Evolutionary conservation across 345 rosid genomes (phyloP), one percentile per base, ranked within the genome.

Genomic region (Lepidium didymum): DNA sequence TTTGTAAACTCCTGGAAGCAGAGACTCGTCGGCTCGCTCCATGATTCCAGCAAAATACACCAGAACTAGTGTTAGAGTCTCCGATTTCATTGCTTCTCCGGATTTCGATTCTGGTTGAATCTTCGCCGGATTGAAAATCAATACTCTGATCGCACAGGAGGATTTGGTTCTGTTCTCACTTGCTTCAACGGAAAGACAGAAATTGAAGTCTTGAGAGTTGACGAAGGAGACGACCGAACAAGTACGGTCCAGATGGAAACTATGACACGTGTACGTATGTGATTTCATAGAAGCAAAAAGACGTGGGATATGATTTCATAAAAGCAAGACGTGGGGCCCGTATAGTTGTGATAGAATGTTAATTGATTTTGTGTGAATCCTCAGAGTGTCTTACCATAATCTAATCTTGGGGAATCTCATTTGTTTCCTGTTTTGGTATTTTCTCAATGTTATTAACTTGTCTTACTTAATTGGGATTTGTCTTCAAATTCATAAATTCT

Each of bases 1-100:
- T 55, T 84, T 84, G 74, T 84, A 88, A 54, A 88, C 89, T 29
- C 89, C 86, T 1, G 91, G 87, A n/a, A 88, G 74, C 25, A 88
- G 52, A 14, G 91, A 78, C 78, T 82, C 91, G 14, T 88, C 89
- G 21, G 94, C 86, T 75, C 81, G 64, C 72, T 86, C 81, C 88
- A 88, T 82, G 43, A 84, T 84, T 23, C 74, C 80, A 2, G 89
- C 87, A n/a, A 88, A 78, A 77, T 88, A 81, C 67, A 88, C 94
- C 50, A 88, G 55, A 68, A 80, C 53, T 62, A 85, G 46, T 4
- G 87, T 85, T 8, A 84, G 3, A 6, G 73, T 75, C 77, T 84
- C 89, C 43, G 85, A 47, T 21, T 81, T 82, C 93, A 83, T 82
- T 9, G 36, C 16, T 38, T 37, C 47, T 2, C 27, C 12, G 31